Base-by-base conservation (phyloP, 2,329 filamentous ascomycete species). In the Phyllosticta citribraziliensis region DNA sequence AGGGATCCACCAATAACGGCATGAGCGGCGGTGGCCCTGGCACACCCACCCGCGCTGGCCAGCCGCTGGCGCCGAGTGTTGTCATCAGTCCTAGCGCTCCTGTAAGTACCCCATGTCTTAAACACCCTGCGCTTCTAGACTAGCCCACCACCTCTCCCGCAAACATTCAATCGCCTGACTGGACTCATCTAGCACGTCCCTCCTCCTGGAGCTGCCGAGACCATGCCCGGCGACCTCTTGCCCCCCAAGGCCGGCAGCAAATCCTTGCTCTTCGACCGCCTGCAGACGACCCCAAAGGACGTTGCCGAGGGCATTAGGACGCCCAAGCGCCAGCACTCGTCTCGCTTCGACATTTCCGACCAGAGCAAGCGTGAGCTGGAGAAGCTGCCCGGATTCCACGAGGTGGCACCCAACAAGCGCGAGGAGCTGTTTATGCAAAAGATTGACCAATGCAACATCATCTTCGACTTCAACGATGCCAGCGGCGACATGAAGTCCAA, bases 401-500 rank as follows among this genome's bases (percentile, higher is more conserved):
- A 99, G 76, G 94, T 97, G 25, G 89, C 93, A 11, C 94, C 94
- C 17, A 96, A 96, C 73, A 86, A 93, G 65, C 86, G 94, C 64
- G 92, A 97, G 76, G 93, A 97, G 68, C 84, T 99, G 19, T 99
- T 99, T 77, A 97, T 99, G 92, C 92, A 97, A 73, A 99, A 99
- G 82, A 94, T 99, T 68, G 94, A 97, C 70, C 94, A 99, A 75
- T 99, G 94, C 80, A 99, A 99, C 73, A 95, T 99, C 79, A 99
- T 99, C 70, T 99, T 99, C 73, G 94, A 99, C 78, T 99, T 99
- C 79, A 99, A 97, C 73, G 94, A 99, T 75, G 91, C 93, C 56
- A 96, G 90, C 66, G 92, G 88, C 67, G 94, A 99, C 73, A 97
- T 99, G 92, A 99, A 99, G 76, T 96, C 93, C 55, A 99, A 99